Conservation (phyloP, 2,329 filamentous ascomycete genomes). For the Calonectria crousiana region DNA sequence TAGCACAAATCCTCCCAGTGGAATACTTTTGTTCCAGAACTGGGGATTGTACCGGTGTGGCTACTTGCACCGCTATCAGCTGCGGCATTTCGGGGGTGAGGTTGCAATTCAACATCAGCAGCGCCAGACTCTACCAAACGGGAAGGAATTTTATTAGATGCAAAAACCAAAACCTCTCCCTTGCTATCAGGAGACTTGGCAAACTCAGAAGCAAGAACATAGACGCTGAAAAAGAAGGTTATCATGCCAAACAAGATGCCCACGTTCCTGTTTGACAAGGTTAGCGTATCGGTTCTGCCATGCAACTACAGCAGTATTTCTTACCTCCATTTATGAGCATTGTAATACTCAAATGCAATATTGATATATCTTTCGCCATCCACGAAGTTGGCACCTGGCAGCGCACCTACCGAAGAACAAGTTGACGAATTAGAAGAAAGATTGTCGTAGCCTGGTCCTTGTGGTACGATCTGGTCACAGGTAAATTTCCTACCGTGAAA, state of each 20-base stretch:
- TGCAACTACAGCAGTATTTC: not conserved
- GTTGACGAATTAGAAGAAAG: not conserved
- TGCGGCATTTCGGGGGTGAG: not conserved
- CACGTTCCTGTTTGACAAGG: constrained; percentile 64
- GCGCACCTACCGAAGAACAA: constrained; percentile 26
- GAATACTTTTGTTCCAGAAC: constrained; percentile 61
- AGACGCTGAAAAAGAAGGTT: constrained; percentile 69
- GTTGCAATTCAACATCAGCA: not conserved
- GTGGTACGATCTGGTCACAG: constrained; percentile 60
- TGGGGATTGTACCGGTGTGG: not conserved
- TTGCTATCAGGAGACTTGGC: constrained; percentile 77
- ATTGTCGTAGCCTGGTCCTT: not conserved
- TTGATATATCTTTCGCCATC: constrained; percentile 60
- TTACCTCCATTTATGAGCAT: constrained; percentile 69
- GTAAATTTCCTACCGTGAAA: constrained; percentile 74
- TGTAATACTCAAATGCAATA: constrained; percentile 63
- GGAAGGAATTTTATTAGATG: constrained; percentile 52
- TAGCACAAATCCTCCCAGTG: constrained; percentile 83
- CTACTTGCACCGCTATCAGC: not conserved
- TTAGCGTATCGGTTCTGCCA: not conserved
- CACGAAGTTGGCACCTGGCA: constrained; percentile 4
- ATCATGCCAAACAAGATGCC: constrained; percentile 77
- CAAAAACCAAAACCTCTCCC: constrained; percentile 82
- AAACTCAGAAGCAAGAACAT: constrained; percentile 74
- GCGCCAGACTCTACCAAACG: not conserved